A percentile compares a stretch with the other conserved stretches of the same genome.
These are phyloP conservation scores for Fusarium decemcellulare DNA, from an alignment of 2,329 filamentous ascomycete species.

Conservation along the genomic window DNA sequence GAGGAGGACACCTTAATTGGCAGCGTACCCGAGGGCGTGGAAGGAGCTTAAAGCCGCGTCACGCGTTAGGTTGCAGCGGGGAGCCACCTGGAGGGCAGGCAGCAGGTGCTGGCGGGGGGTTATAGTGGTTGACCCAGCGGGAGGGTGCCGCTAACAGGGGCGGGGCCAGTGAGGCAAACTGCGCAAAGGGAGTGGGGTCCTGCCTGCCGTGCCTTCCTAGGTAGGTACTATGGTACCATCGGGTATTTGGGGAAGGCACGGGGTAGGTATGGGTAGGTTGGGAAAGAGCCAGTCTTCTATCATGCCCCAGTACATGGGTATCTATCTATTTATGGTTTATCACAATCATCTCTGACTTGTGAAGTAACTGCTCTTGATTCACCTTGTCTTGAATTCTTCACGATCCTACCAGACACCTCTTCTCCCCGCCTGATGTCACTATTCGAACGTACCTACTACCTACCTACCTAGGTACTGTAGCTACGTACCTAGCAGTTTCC, in stretches of 20 bases:
- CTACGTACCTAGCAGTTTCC: not conserved
- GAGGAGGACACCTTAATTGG: not conserved
- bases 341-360: too few relatives aligned
- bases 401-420: too few relatives aligned
- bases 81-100: not conserved
- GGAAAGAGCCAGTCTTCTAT: too few relatives aligned
- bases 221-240: not conserved
- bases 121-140: slow-evolving; percentile 1
- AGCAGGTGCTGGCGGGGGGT: slow-evolving; percentile 8
- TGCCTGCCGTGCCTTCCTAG: not conserved
- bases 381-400: too few relatives aligned
- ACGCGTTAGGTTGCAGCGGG: slow-evolving; percentile 27
- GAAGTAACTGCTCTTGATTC: too few relatives aligned
- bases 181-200: not conserved
- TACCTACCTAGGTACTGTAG: not conserved
- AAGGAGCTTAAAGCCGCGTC: slow-evolving; percentile 38
- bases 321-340: too few relatives aligned
- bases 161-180: not conserved
- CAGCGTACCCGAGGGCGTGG: slow-evolving; percentile 25
- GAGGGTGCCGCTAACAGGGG: slow-evolving; percentile 7
- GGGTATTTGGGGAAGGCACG: not conserved
- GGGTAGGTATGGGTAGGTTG: too few relatives aligned
- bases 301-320: too few relatives aligned
- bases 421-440: too few relatives aligned
- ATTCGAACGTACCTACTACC: not conserved